Evolutionary conservation across 129 eudicot species (phyloP).

Genomic region (Chrysanthemum seticuspe): DNA sequence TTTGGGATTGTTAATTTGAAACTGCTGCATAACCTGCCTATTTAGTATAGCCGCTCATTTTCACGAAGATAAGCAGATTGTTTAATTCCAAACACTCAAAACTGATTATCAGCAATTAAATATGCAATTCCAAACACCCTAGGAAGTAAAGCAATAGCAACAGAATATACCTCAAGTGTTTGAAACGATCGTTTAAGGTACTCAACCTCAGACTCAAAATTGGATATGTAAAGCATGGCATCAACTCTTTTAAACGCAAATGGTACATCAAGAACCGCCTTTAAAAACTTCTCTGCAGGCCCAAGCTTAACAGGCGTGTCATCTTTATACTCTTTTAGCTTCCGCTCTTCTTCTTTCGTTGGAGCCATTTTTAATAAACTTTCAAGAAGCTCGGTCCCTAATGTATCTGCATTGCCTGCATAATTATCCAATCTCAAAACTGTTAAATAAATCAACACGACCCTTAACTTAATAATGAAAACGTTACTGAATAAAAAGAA

Average conservation of each 20-base stretch:
- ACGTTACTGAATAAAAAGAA: background rate
- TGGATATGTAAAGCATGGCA: conserved; percentile 86
- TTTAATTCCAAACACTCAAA: background rate
- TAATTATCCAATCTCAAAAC: background rate
- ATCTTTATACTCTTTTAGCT: conserved; percentile 78
- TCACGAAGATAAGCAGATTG: background rate
- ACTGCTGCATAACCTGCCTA: too few relatives aligned
- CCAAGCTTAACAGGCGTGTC: conserved; percentile 92
- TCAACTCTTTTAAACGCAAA: conserved; percentile 86
- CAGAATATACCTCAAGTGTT: conserved; percentile 78
- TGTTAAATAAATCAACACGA: background rate
- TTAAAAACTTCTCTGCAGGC: conserved; percentile 85
- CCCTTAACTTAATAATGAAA: background rate
- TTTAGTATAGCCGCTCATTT: too few relatives aligned
- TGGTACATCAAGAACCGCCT: conserved; percentile 92
- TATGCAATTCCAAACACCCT: background rate
- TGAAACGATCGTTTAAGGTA: conserved; percentile 88
- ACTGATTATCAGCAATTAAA: background rate
- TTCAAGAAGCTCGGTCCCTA: conserved; percentile 96
- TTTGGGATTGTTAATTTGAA: too few relatives aligned
- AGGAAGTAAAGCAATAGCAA: background rate
- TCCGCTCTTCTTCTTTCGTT: conserved; percentile 89
- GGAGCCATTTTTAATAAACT: conserved; percentile 96
- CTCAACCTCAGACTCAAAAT: conserved; percentile 89
- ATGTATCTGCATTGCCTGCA: conserved; percentile 85